A percentile compares a stretch with the other conserved stretches of the same genome.
phyloP scores from a whole-genome alignment of 192 early-diverging fungal genomes.

The Dimargaris verticillata region DNA sequence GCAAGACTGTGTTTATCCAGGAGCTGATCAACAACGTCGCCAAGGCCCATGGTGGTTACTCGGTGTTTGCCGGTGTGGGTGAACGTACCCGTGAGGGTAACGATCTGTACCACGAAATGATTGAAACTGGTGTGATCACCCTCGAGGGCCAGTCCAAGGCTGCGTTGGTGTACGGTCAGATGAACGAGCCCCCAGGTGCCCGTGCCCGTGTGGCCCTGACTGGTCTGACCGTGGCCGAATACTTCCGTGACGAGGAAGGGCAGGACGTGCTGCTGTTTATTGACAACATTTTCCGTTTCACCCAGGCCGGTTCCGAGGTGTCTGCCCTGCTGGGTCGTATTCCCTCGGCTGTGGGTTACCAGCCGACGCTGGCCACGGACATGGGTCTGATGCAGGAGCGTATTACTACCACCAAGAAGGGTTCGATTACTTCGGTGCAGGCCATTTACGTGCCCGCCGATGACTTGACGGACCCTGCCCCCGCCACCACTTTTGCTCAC shows the following conservation, averaged over 20 bases:
- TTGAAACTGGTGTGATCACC: constrained; percentile 87
- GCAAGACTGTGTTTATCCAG: constrained; percentile 98
- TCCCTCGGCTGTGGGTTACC: constrained; percentile 99
- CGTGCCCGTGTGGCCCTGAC: constrained; percentile 97
- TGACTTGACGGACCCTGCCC: constrained; percentile 98
- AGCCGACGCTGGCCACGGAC: constrained; percentile 95
- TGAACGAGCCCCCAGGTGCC: constrained; percentile 98
- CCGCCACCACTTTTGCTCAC: constrained; percentile 97
- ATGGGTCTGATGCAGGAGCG: constrained; percentile 99
- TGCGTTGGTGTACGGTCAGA: constrained; percentile 94
- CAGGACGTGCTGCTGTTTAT: constrained; percentile 99
- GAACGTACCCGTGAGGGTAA: constrained; percentile 99
- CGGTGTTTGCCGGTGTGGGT: constrained; percentile 94
- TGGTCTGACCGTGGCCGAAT: constrained; percentile 95
- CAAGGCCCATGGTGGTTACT: constrained; percentile 98
- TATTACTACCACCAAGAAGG: constrained; percentile 99
- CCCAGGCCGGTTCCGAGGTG: constrained; percentile 99
- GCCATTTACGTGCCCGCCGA: constrained; percentile 98
- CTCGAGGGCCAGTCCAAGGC: constrained; percentile 88
- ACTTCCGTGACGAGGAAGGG: constrained; percentile 99
- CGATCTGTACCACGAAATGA: constrained; percentile 99
- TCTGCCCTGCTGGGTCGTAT: constrained; percentile 98
- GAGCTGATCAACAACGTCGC: constrained; percentile 99
- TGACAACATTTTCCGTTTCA: constrained; percentile 99
- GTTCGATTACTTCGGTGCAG: constrained; percentile 97